Conservation (phyloP, 2,329 filamentous ascomycete genomes). For the Colletotrichum siamense region DNA sequence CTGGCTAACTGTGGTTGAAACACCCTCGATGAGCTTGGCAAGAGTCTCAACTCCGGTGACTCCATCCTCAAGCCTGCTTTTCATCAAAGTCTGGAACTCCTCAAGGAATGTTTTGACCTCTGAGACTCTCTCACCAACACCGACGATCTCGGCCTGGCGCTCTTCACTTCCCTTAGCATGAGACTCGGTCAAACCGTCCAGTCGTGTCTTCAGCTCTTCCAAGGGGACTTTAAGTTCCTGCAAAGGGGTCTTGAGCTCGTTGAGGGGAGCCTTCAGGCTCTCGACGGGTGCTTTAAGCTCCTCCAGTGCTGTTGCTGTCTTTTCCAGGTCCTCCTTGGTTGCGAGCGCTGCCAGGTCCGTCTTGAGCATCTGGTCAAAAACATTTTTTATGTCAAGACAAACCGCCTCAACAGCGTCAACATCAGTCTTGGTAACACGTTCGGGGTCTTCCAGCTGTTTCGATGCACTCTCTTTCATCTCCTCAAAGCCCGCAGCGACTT, state of each 20-base stretch:
- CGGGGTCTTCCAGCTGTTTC: slow-evolving; percentile 59
- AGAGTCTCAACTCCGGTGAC: slow-evolving; percentile 75
- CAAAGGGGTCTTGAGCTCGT: slow-evolving; percentile 39
- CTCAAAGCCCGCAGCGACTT: slow-evolving; percentile 77
- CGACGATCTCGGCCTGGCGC: slow-evolving; percentile 82
- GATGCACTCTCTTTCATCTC: slow-evolving; percentile 69
- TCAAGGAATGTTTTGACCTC: slow-evolving; percentile 81
- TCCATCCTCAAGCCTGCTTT: slow-evolving; percentile 78
- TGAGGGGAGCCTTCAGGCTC: background rate
- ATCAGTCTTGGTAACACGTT: slow-evolving; percentile 80
- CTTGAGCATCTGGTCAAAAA: slow-evolving; percentile 75
- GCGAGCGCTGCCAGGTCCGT: slow-evolving; percentile 75
- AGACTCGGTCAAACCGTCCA: slow-evolving; percentile 72
- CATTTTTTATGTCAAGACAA: slow-evolving; percentile 83
- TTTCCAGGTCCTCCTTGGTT: slow-evolving; percentile 77
- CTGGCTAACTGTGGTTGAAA: slow-evolving; percentile 67
- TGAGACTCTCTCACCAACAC: slow-evolving; percentile 77
- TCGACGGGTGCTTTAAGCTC: slow-evolving; percentile 10
- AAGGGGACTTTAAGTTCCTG: slow-evolving; percentile 70
- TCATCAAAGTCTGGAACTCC: slow-evolving; percentile 78
- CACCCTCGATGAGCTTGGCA: slow-evolving; percentile 70
- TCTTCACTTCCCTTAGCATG: slow-evolving; percentile 83
- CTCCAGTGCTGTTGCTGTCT: slow-evolving; percentile 69
- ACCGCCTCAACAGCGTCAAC: slow-evolving; percentile 81
- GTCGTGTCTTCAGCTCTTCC: slow-evolving; percentile 57